Conservation (phyloP, 805 yeast species). For the Cyberlindnera maclurae region DNA sequence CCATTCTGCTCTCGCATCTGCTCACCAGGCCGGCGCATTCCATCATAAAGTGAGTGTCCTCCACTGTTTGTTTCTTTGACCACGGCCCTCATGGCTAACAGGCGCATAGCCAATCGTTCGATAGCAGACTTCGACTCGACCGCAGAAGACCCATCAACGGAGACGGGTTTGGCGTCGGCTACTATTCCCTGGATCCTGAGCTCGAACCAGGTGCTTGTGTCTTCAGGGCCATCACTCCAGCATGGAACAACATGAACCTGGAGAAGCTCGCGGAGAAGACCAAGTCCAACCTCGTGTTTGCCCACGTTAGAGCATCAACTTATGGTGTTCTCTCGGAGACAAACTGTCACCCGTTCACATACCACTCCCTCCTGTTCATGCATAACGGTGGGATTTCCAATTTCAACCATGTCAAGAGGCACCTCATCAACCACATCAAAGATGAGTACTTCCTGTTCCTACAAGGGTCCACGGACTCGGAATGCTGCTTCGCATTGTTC, state of each 20-base stretch:
- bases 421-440: slow-evolving; percentile 59
- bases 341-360: slow-evolving; percentile 94
- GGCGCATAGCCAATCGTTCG: slow-evolving; percentile 65
- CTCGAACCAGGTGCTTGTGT: slow-evolving; percentile 76
- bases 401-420: slow-evolving; percentile 67
- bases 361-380: slow-evolving; percentile 88
- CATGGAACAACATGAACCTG: slow-evolving; percentile 93
- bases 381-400: slow-evolving; percentile 89
- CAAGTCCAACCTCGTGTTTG: slow-evolving; percentile 76
- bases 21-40: slow-evolving; percentile 95
- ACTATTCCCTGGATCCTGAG: slow-evolving; percentile 60
- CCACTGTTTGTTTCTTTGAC: background rate
- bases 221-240: slow-evolving; percentile 94
- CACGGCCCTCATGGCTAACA: background rate
- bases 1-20: slow-evolving; percentile 77
- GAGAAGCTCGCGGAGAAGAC: slow-evolving; percentile 86
- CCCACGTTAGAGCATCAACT: slow-evolving; percentile 94
- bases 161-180: slow-evolving; percentile 97
- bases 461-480: slow-evolving; percentile 95
- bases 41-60: slow-evolving; percentile 56
- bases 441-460: slow-evolving; percentile 75
- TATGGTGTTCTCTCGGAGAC: slow-evolving; percentile 92
- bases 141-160: slow-evolving; percentile 91
- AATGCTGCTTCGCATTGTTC: slow-evolving; percentile 87
- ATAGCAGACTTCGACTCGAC: slow-evolving; percentile 80